Conservation (phyloP, 805 yeast species). For the Cyberlindnera xishuangbannaensis region DNA sequence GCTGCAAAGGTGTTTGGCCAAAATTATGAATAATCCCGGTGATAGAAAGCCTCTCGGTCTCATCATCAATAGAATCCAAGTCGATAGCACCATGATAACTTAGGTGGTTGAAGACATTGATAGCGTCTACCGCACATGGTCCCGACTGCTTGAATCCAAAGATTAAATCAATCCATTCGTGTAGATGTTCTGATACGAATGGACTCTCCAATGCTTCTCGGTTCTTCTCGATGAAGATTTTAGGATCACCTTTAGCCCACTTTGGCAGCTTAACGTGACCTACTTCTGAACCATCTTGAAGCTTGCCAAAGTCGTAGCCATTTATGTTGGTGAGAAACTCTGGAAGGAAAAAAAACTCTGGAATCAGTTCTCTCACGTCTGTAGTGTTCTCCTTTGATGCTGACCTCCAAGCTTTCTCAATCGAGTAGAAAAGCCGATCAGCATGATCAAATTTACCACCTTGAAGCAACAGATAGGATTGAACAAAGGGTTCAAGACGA, state of each 20-base stretch:
- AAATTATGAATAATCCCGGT: constrained; percentile 86
- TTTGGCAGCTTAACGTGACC: constrained; percentile 68
- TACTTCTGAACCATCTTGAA: constrained; percentile 54
- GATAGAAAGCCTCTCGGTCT: constrained; percentile 65
- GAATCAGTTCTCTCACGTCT: constrained; percentile 82
- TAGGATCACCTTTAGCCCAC: constrained; percentile 80
- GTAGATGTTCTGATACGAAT: constrained; percentile 68
- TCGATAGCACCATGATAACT: constrained; percentile 84
- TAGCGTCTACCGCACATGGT: constrained; percentile 52
- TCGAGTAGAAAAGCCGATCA: constrained; percentile 70
- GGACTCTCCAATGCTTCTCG: constrained; percentile 81
- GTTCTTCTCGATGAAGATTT: constrained; percentile 65
- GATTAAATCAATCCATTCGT: constrained; percentile 80
- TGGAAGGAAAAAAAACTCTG: constrained; percentile 80
- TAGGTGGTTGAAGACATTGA: constrained; percentile 77
- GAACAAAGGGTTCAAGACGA: constrained; percentile 74
- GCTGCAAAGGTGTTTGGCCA: constrained; percentile 82
- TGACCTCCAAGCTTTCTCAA: constrained; percentile 75
- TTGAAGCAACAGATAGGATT: constrained; percentile 70
- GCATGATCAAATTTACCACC: constrained; percentile 90
- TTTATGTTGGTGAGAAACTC: constrained; percentile 68
- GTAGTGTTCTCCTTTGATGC: constrained; percentile 77
- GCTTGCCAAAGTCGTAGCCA: constrained; percentile 60
- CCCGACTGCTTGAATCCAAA: constrained; percentile 83
- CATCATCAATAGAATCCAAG: constrained; percentile 67